A percentile compares a stretch with the other conserved stretches of the same genome.
These are phyloP conservation scores for Solanum lycopersicoides DNA, from an alignment of 257 asterid species.

Conservation along the genomic window DNA sequence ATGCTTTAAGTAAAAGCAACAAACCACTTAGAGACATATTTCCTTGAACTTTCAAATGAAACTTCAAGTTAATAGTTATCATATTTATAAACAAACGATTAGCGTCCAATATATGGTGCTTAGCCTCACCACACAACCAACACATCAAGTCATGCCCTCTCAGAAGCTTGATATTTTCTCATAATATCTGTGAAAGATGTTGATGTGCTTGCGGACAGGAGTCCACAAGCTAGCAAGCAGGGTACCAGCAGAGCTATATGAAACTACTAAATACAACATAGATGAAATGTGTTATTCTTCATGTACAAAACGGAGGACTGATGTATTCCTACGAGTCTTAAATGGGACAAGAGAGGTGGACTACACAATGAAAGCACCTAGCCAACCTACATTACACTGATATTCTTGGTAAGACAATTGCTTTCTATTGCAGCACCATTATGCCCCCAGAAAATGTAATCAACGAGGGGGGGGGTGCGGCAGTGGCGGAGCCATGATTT, in stretches of 20 bases:
- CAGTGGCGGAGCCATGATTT: too few relatives aligned
- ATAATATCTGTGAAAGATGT: background rate
- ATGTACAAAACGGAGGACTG: background rate
- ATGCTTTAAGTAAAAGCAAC: background rate
- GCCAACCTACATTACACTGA: background rate
- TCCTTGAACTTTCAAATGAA: background rate
- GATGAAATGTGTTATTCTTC: background rate
- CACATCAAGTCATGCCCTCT: slow-evolving; percentile 15
- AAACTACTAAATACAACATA: background rate
- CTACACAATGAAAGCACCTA: background rate
- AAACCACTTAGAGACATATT: background rate
- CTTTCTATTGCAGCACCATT: background rate
- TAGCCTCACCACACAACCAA: background rate
- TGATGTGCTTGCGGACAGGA: background rate
- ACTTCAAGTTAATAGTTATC: background rate
- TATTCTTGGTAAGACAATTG: background rate
- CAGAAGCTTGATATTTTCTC: background rate
- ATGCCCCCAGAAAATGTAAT: background rate
- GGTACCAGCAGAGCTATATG: background rate
- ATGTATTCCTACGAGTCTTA: background rate
- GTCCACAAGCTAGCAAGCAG: background rate
- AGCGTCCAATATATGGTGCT: background rate
- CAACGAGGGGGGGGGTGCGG: background rate
- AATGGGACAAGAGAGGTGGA: background rate
- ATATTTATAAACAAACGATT: background rate